A percentile compares a stretch with the other conserved stretches of the same genome.
These are phyloP conservation scores for Vigna trinervia DNA, from an alignment of 306 rosid species.

Conservation along the genomic window DNA sequence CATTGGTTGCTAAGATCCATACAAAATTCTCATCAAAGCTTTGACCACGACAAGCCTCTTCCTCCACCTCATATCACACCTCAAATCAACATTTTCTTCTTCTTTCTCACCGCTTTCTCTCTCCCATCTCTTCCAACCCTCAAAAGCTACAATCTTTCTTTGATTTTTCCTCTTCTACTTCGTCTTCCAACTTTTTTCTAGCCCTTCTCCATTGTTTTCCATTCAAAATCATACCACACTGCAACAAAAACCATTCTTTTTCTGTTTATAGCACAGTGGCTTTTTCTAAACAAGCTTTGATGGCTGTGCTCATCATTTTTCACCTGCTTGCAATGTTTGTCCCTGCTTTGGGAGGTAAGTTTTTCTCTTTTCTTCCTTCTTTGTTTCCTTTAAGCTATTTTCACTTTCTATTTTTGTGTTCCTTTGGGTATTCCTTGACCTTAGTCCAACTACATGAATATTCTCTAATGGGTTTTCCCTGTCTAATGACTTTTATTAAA, in stretches of 20 bases:
- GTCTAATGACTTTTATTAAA: background rate
- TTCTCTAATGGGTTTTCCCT: background rate
- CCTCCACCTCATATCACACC: background rate
- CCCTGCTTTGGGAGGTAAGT: slow-evolving; percentile 70
- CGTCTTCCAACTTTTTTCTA: background rate
- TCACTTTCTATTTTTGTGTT: background rate
- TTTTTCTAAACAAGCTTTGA: slow-evolving; percentile 36
- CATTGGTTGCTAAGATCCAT: background rate
- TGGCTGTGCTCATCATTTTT: slow-evolving; percentile 61
- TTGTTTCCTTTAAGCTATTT: background rate
- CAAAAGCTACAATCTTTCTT: slow-evolving; percentile 51
- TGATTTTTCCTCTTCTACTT: slow-evolving; percentile 38
- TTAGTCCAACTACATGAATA: background rate
- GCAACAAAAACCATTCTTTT: slow-evolving; percentile 18
- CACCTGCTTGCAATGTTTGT: slow-evolving; percentile 55
- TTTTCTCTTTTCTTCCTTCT: background rate
- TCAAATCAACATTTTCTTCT: background rate
- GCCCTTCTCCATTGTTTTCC: slow-evolving; percentile 10
- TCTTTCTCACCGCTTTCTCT: slow-evolving; percentile 17
- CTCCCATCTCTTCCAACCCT: background rate
- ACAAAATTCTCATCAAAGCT: background rate
- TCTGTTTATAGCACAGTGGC: slow-evolving; percentile 1
- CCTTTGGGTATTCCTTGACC: background rate
- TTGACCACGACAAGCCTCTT: slow-evolving; percentile 28
- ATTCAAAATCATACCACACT: slow-evolving; percentile 18